Conservation (phyloP, 2,329 filamentous ascomycete genomes). For the Thielaviopsis punctulata region DNA sequence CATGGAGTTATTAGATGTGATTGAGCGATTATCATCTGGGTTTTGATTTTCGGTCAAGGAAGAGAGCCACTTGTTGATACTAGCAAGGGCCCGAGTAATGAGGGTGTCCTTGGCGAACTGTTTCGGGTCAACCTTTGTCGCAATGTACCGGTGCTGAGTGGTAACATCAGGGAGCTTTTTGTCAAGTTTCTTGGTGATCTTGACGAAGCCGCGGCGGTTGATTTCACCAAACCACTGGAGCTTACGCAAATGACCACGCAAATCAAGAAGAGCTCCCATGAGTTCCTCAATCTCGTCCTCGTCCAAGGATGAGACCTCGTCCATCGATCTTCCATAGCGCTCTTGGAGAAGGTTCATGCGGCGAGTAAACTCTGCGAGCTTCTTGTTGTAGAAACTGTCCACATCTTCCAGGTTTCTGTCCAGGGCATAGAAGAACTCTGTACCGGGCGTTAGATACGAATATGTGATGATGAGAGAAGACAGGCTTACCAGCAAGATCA, state of each 20-base stretch:
- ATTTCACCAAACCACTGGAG: constrained; percentile 97
- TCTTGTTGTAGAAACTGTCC: constrained; percentile 92
- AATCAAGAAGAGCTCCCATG: constrained; percentile 73
- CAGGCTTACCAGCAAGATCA: constrained; percentile 64
- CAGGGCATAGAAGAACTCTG: constrained; percentile 93
- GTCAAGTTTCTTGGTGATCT: constrained; percentile 97
- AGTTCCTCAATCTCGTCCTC: constrained; percentile 82
- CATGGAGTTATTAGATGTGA: constrained; percentile 57
- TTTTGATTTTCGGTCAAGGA: constrained; percentile 47
- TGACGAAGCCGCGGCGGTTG: constrained; percentile 85
- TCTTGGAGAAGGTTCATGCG: constrained; percentile 75
- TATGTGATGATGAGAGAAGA: background rate
- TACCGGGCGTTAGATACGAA: constrained; percentile 12
- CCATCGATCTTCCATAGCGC: constrained; percentile 61
- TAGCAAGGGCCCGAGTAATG: constrained; percentile 29
- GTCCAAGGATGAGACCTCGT: constrained; percentile 57
- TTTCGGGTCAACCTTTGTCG: constrained; percentile 75
- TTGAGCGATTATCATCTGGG: constrained; percentile 56
- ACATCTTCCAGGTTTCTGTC: constrained; percentile 96
- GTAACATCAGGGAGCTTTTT: constrained; percentile 70
- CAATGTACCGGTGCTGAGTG: constrained; percentile 71
- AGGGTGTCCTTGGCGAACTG: constrained; percentile 64
- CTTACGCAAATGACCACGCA: constrained; percentile 74
- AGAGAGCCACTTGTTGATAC: constrained; percentile 86
- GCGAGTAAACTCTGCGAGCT: constrained; percentile 68